Base-by-base conservation (phyloP, 2,329 filamentous ascomycete species). In the Lomentospora prolificans region DNA sequence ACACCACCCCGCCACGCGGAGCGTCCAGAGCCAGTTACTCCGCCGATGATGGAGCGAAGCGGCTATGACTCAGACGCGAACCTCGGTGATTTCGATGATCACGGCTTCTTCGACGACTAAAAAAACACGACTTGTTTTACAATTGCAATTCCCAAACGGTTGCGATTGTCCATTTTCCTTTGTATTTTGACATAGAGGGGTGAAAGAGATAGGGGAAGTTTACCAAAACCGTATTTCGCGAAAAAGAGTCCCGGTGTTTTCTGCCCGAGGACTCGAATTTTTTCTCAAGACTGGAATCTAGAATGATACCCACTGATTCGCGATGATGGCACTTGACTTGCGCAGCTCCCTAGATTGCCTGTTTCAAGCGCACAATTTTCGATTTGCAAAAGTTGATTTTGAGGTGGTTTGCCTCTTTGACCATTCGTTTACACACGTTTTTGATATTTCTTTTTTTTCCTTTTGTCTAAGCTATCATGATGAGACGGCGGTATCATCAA, bases 11-110 rank as follows among this genome's bases (percentile, higher is more conserved):
- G 71, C 22, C 72, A 69, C 24, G 67, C 68, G 57, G 66, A 63
- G n/a, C 64, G 63, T 61, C 61, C 64, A 14, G 70, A 71, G 46
- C 79, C 78, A 4, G 71, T 77, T 58, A 85, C 82, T 56, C 81
- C 82, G 27, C 80, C 80, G 0, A 84, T 85, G 78, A 80, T 82
- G 77, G 73, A 72, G 31, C 67, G 75, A 31, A 75, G 74, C 58
- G 74, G 73, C 30, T 86, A 85, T 64, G 82, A 86, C 64, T 74
- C 74, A 28, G 82, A 86, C 65, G 82, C 82, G 5, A 76, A 76
- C 36, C 74, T 77, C 3, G 80, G 76, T 57, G 77, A 80, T 55
- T 81, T 81, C 68, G 79, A 82, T 62, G 79, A 82, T 65, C 75
- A 79, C 31, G 78, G 77, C 55, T 82, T 82, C 68, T 81, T 80